Base-by-base conservation (phyloP, 352 stramenopile species). In the Lagenidium giganteum region DNA sequence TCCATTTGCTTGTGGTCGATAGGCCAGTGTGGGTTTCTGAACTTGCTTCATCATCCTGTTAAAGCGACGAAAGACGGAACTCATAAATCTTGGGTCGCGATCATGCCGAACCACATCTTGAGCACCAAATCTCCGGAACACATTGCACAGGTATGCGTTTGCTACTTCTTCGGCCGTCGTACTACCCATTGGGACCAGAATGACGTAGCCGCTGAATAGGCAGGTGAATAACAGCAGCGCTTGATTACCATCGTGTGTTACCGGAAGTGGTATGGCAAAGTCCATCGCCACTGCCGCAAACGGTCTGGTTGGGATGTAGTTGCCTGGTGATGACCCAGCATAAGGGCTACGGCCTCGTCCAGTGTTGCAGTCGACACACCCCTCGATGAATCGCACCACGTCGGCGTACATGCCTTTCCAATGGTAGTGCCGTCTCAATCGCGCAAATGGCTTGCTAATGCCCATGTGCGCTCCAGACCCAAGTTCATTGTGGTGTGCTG, bases 51-150 rank as follows among this genome's bases (percentile, higher is more conserved):
- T 25, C 33, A 55, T 54, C 2, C 9, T 0, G 4, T 28, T 13
- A 25, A 55, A 61, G 6, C 47, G 40, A 23, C 5, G 12, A 30
- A 51, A 61, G 22, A 61, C 52, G n/a, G 54, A 44, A 26, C 41
- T 48, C 52, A 55, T 55, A n/a, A 55, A 61, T 0, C 13, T 7
- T 9, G 52, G 45, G 21, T 60, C 51, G 23, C 43, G 51, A 18
- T 60, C 52, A 14, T 51, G 45, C 4, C 46, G 44, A 21, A 61
- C 43, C 2, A 48, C 23, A 0, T 44, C 41, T 12, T 46, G 51
- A 3, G 45, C 45, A 11, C 45, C 46, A 35, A 63, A 63, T 7
- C 47, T 40, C 23, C 40, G 34, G 47, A 63, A 63, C 8, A 57
- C 54, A 0, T 42, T 12, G 20, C 36, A 1, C 3, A 48, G 36